phyloP scores from a whole-genome alignment of 148 eudicot genomes.

The Cornus kousa region DNA sequence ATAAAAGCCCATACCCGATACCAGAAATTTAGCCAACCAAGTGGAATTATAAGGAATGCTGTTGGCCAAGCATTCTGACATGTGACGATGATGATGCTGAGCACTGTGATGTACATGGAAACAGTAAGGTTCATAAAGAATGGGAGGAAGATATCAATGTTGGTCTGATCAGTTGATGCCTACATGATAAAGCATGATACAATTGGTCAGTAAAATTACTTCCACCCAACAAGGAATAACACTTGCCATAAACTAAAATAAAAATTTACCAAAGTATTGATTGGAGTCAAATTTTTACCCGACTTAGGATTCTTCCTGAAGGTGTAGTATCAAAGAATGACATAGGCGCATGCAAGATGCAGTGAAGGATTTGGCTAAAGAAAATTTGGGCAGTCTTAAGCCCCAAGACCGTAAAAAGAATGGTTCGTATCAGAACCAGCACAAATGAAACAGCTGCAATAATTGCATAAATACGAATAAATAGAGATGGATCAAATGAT shows the following conservation, averaged over 20 bases:
- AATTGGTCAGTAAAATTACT: background rate
- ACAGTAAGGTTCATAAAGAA: slow-evolving; percentile 57
- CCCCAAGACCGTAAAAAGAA: slow-evolving; percentile 54
- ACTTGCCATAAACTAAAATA: background rate
- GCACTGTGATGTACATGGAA: slow-evolving; percentile 58
- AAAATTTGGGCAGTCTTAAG: slow-evolving; percentile 73
- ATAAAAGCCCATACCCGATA: slow-evolving; percentile 55
- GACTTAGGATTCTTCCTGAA: slow-evolving; percentile 90
- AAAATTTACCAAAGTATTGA: background rate
- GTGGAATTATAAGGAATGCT: slow-evolving; percentile 68
- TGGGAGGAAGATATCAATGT: slow-evolving; percentile 71
- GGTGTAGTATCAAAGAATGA: slow-evolving; percentile 97
- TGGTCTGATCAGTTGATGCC: slow-evolving; percentile 93
- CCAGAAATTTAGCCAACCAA: slow-evolving; percentile 92
- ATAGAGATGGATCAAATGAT: slow-evolving; percentile 59
- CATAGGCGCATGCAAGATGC: slow-evolving; percentile 94
- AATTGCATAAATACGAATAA: slow-evolving; percentile 60
- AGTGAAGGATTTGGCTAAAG: slow-evolving; percentile 58
- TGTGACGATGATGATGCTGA: slow-evolving; percentile 79
- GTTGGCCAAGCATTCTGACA: slow-evolving; percentile 98
- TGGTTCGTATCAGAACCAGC: slow-evolving; percentile 42
- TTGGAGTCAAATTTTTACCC: slow-evolving; percentile 49
- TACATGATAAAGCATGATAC: slow-evolving; percentile 28
- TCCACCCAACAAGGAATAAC: background rate
- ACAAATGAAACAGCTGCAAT: slow-evolving; percentile 53